phyloP scores from a whole-genome alignment of 1,139 yeast genomes.

The Kurtzmaniella quercitrusa region DNA sequence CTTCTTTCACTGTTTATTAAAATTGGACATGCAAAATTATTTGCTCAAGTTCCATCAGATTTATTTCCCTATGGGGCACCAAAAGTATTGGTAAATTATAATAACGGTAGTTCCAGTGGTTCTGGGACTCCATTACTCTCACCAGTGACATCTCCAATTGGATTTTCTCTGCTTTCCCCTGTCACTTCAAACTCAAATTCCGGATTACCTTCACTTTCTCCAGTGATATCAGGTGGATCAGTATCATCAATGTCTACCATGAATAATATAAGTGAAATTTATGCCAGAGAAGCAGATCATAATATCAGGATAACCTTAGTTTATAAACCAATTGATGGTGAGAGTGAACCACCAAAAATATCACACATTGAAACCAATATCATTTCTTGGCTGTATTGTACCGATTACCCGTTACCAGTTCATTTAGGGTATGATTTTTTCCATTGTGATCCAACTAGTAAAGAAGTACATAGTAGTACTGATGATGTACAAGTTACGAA shows the following conservation, averaged over 20 bases:
- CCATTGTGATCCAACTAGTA: constrained; percentile 24
- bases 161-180: constrained; percentile 4
- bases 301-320: constrained; percentile 24
- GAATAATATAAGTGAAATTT: constrained; percentile 26
- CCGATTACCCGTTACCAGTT: constrained; percentile 42
- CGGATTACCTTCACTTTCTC: constrained; percentile 1
- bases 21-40: constrained; percentile 33
- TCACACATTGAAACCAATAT: constrained; percentile 32
- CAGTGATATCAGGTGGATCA: constrained; percentile 3
- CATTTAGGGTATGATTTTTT: constrained; percentile 41
- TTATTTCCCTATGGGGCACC: constrained; percentile 39
- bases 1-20: constrained; percentile 31
- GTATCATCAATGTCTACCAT: constrained; percentile 5
- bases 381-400: constrained; percentile 39
- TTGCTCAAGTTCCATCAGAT: constrained; percentile 30
- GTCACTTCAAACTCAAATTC: constrained; percentile 6
- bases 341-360: constrained; percentile 29
- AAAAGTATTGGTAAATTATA: constrained; percentile 34
- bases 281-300: constrained; percentile 23
- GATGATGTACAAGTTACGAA: constrained; percentile 33
- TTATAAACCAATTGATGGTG: constrained; percentile 16
- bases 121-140: not conserved
- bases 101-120: constrained; percentile 16
- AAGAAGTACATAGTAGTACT: constrained; percentile 10
- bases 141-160: constrained; percentile 5